Evolutionary conservation across 306 rosid species (phyloP).

Genomic region (Cicer bijugum): DNA sequence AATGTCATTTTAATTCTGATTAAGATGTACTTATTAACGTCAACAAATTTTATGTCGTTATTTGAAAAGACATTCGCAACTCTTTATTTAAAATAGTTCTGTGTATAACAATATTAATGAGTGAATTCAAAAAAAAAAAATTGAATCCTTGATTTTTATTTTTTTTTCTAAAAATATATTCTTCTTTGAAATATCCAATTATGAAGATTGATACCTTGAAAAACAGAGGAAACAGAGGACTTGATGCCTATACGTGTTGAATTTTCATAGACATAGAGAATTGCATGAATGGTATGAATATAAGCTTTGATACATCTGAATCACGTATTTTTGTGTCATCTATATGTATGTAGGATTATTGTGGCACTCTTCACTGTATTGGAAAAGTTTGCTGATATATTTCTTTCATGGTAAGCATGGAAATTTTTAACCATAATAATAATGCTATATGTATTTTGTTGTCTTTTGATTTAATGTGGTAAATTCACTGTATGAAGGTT

Average conservation of each 20-base stretch:
- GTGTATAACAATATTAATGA: too few species aligned
- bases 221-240: slow-evolving; percentile 39
- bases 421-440: not conserved
- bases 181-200: not conserved
- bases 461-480: not conserved
- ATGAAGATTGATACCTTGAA: not conserved
- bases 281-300: not conserved
- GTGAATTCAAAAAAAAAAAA: too few species aligned
- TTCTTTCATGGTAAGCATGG: slow-evolving; percentile 64
- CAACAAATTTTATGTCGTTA: too few species aligned
- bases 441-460: not conserved
- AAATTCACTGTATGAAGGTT: slow-evolving; percentile 60
- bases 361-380: slow-evolving; percentile 72
- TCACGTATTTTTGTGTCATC: not conserved
- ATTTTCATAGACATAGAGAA: not conserved
- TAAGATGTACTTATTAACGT: too few species aligned
- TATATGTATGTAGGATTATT: slow-evolving; percentile 70
- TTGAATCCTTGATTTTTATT: not conserved
- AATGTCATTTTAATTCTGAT: too few species aligned
- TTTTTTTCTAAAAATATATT: slow-evolving; percentile 20
- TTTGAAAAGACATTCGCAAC: too few species aligned
- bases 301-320: not conserved
- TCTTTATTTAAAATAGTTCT: too few species aligned
- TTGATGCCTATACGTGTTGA: not conserved
- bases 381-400: slow-evolving; percentile 70